phyloP scores from a whole-genome alignment of 2,329 filamentous ascomycete genomes.

The Periconia macrospinosa region DNA sequence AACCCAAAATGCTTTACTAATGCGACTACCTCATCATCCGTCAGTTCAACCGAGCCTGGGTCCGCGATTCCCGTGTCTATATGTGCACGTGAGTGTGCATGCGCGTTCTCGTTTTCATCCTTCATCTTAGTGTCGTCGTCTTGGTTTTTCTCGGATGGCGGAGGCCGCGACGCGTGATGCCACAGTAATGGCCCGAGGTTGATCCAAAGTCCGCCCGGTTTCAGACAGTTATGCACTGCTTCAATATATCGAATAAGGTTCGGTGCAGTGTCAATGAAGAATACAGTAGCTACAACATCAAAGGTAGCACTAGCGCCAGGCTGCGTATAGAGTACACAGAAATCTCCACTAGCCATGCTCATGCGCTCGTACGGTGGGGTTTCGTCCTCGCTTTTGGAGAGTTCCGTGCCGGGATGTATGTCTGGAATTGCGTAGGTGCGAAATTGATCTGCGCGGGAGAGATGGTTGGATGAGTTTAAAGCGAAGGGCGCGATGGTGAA shows the following conservation, averaged over 20 bases:
- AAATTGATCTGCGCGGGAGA: conserved; percentile 73
- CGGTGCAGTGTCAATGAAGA: conserved; percentile 96
- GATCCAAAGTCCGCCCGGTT: conserved; percentile 76
- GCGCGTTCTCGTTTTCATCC: conserved; percentile 29
- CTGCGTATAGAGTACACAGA: conserved; percentile 79
- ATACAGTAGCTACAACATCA: conserved; percentile 84
- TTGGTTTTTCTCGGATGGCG: conserved; percentile 23
- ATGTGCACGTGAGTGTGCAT: not conserved
- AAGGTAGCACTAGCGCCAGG: conserved; percentile 64
- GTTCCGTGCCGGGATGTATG: conserved; percentile 51
- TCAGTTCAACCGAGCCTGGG: conserved; percentile 86
- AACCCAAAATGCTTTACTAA: conserved; percentile 79
- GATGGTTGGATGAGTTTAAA: conserved; percentile 84
- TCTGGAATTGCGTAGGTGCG: conserved; percentile 76
- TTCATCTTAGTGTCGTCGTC: conserved; percentile 18
- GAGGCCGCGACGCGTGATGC: conserved; percentile 84
- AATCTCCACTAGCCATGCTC: conserved; percentile 93
- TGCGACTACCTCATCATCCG: conserved; percentile 81
- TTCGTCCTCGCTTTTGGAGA: conserved; percentile 28
- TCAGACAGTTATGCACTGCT: conserved; percentile 76
- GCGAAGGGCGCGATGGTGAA: conserved; percentile 85
- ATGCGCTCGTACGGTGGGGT: conserved; percentile 64
- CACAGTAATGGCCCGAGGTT: conserved; percentile 91
- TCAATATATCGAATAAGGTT: conserved; percentile 90
- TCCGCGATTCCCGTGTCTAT: conserved; percentile 71